phyloP scores from a whole-genome alignment of 2,329 filamentous ascomycete species.

The Fusarium acutatum region DNA sequence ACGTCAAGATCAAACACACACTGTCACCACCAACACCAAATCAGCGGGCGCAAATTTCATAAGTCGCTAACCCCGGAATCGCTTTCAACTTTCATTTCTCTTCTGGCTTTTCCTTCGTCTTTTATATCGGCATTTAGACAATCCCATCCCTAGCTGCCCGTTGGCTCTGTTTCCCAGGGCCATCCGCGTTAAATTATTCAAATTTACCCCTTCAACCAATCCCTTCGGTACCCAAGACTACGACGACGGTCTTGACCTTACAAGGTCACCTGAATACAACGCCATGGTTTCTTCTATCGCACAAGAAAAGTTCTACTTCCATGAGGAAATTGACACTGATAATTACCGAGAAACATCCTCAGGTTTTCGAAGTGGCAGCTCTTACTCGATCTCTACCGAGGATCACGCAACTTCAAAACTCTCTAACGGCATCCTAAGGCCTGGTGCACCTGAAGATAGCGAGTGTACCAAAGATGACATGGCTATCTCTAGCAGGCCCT shows the following conservation, averaged over 20 bases:
- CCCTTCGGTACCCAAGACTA: background rate
- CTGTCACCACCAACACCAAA: background rate
- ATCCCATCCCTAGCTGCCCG: background rate
- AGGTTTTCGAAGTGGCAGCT: conserved; percentile 59
- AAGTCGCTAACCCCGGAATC: background rate
- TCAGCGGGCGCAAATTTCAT: background rate
- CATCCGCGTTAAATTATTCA: background rate
- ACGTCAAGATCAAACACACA: background rate
- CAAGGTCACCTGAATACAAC: conserved; percentile 55
- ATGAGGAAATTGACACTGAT: conserved; percentile 36
- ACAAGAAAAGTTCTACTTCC: conserved; percentile 54
- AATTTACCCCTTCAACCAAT: background rate
- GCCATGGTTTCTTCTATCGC: conserved; percentile 56
- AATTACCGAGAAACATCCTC: conserved; percentile 58
- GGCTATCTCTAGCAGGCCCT: conserved; percentile 76
- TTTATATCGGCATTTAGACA: background rate
- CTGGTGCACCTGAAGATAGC: conserved; percentile 63
- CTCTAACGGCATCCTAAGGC: conserved; percentile 55
- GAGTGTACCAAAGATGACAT: conserved; percentile 80
- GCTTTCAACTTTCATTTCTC: background rate
- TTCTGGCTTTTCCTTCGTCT: background rate
- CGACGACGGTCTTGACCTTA: conserved; percentile 46
- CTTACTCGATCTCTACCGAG: conserved; percentile 59
- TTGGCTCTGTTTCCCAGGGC: background rate
- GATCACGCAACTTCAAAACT: conserved; percentile 58